A percentile compares a stretch with the other conserved stretches of the same genome.
These are phyloP conservation scores for Pseudozyma sp. DNA, from an alignment of 1,284 basidiomycete genomes.

Conservation along the genomic window DNA sequence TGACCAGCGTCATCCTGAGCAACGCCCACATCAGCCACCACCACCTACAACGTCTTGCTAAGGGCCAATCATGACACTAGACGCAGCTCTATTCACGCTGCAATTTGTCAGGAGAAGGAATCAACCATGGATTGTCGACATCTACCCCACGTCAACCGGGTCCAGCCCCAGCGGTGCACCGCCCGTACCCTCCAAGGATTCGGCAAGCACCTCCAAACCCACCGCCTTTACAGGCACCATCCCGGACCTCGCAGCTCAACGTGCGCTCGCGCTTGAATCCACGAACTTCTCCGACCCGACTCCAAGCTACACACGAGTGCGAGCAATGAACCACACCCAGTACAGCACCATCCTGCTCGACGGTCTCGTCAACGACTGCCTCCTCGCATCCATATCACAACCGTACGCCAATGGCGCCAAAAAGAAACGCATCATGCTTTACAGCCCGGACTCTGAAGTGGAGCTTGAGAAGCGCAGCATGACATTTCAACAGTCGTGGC, in stretches of 20 bases:
- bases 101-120: slow-evolving; percentile 38
- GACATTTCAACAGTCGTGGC: slow-evolving; percentile 79
- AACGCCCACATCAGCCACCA: not conserved
- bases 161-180: slow-evolving; percentile 8
- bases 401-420: slow-evolving; percentile 70
- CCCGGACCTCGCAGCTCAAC: slow-evolving; percentile 32
- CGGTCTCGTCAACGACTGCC: slow-evolving; percentile 31
- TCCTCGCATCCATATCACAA: slow-evolving; percentile 36
- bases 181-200: slow-evolving; percentile 32
- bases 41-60: too few species aligned
- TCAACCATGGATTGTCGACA: slow-evolving; percentile 50
- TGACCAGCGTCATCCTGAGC: too few species aligned
- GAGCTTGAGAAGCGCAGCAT: slow-evolving; percentile 78
- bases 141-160: slow-evolving; percentile 25
- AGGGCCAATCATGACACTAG: slow-evolving; percentile 34
- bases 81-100: slow-evolving; percentile 52
- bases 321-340: slow-evolving; percentile 37
- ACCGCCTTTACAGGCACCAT: slow-evolving; percentile 39
- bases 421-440: slow-evolving; percentile 78
- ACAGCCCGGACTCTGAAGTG: slow-evolving; percentile 78
- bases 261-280: slow-evolving; percentile 25
- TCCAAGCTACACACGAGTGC: slow-evolving; percentile 48
- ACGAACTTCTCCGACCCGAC: slow-evolving; percentile 35
- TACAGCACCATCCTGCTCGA: slow-evolving; percentile 53
- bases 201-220: slow-evolving; percentile 8